Conservation (phyloP, 148 eudicot genomes). For the Dysphania ambrosioides region DNA sequence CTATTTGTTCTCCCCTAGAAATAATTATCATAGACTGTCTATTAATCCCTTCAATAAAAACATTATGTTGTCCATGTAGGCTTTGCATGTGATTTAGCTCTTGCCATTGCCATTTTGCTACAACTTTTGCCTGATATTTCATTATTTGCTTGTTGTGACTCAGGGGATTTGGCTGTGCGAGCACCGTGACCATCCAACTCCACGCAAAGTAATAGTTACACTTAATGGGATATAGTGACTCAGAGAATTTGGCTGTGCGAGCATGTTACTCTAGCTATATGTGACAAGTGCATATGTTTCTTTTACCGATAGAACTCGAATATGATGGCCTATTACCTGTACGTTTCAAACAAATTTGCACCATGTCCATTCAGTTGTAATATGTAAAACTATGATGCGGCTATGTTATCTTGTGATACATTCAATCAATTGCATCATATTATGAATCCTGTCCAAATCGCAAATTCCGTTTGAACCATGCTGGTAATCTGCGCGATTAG, state of each 20-base stretch:
- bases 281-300: no score
- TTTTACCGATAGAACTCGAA: no score
- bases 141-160: slow-evolving; percentile 8
- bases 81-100: not conserved
- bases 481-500: not conserved
- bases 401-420: no score
- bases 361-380: no score
- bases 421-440: not conserved
- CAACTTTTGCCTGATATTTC: not conserved
- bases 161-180: slow-evolving; percentile 99
- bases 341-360: no score
- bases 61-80: not conserved
- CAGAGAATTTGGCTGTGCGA: no score
- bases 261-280: no score
- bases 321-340: no score
- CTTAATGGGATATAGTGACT: slow-evolving; percentile 80
- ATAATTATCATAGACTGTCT: not conserved
- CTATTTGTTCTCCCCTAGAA: not conserved
- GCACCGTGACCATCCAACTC: slow-evolving; percentile 80
- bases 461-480: not conserved
- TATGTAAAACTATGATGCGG: no score
- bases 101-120: not conserved
- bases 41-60: not conserved
- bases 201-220: slow-evolving; percentile 82
- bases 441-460: not conserved